Evolutionary conservation across 1,284 basidiomycete genomes (phyloP).

Genomic region (Ceratobasidium sp.): DNA sequence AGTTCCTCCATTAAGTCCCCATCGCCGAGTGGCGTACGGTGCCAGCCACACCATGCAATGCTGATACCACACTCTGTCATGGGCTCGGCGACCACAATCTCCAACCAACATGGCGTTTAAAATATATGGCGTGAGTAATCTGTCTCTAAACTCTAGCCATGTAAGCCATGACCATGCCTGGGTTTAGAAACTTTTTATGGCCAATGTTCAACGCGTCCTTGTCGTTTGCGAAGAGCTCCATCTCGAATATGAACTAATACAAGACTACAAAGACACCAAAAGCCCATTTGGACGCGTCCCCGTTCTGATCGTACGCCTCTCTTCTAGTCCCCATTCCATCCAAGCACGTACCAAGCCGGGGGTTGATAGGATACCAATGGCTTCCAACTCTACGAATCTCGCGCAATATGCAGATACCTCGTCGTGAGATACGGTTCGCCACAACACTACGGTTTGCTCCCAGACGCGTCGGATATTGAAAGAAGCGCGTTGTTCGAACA

Average conservation of each 20-base stretch:
- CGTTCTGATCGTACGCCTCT: slow-evolving; percentile 25
- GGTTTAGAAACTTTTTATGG: neutral
- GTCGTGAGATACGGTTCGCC: slow-evolving; percentile 60
- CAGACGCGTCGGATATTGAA: slow-evolving; percentile 54
- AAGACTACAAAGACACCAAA: slow-evolving; percentile 11
- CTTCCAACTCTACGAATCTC: slow-evolving; percentile 58
- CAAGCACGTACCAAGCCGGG: neutral
- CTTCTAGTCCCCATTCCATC: neutral
- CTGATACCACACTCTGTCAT: neutral
- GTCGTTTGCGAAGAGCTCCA: slow-evolving; percentile 39
- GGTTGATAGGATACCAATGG: slow-evolving; percentile 46
- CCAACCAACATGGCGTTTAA: slow-evolving; percentile 4
- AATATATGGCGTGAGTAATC: neutral
- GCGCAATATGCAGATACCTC: slow-evolving; percentile 68
- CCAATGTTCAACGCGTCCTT: slow-evolving; percentile 45
- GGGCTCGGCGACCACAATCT: neutral
- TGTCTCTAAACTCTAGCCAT: neutral
- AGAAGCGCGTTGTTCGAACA: slow-evolving; percentile 56
- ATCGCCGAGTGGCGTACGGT: slow-evolving; percentile 4
- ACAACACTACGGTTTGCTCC: slow-evolving; percentile 55
- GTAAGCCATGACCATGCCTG: neutral
- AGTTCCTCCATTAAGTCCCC: neutral
- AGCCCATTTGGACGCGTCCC: slow-evolving; percentile 42
- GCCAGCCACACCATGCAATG: neutral
- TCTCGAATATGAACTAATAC: slow-evolving; percentile 38